A percentile compares a stretch with the other conserved stretches of the same genome.
phyloP scores from a whole-genome alignment of 176 grass and related monocot genomes.

The Hordeum marinum region DNA sequence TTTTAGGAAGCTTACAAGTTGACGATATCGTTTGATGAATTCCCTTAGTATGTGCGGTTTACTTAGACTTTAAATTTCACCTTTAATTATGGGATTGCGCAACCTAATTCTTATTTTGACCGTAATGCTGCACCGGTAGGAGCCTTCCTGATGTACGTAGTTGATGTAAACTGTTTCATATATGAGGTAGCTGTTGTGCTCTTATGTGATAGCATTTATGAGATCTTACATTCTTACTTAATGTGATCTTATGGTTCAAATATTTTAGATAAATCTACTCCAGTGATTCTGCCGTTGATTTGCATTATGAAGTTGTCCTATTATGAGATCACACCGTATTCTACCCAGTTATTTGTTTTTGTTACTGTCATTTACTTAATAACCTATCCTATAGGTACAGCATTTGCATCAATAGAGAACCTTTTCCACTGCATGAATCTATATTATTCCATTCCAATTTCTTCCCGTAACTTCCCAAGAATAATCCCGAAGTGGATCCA shows the following conservation, averaged over 20 bases:
- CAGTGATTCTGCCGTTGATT: not conserved
- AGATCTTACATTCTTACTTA: not conserved
- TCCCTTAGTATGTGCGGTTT: not conserved
- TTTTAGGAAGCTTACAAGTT: no score
- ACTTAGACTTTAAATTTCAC: constrained; percentile 10
- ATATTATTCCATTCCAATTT: no score
- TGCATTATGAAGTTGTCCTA: not conserved
- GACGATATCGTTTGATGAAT: not conserved
- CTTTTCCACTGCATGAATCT: no score
- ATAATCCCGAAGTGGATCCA: no score
- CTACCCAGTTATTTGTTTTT: constrained; percentile 15
- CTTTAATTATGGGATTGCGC: not conserved
- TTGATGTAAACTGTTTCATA: constrained; percentile 11
- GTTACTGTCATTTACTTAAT: constrained; percentile 11
- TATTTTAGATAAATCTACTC: not conserved
- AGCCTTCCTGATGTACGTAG: not conserved
- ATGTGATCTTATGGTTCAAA: constrained; percentile 8
- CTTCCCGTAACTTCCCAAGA: no score
- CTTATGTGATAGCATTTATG: not conserved
- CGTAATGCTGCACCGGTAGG: not conserved
- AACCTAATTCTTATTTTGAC: constrained; percentile 10
- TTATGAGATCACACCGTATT: constrained; percentile 1
- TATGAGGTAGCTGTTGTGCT: not conserved
- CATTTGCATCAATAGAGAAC: no score
- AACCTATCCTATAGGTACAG: no score